phyloP scores from a whole-genome alignment of 805 yeast genomes.

The Pichia pseudocactophila region DNA sequence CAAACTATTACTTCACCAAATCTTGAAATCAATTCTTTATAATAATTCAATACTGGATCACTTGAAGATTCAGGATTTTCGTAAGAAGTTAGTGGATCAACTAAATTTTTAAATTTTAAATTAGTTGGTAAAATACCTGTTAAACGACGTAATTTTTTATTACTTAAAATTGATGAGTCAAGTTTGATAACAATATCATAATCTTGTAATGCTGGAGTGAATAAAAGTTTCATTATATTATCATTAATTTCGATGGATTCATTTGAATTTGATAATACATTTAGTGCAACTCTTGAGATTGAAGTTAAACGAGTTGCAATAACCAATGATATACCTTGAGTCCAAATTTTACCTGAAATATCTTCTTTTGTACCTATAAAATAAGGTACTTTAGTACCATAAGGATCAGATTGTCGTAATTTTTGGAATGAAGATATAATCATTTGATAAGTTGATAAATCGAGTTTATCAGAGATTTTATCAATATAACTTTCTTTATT shows the following conservation, averaged over 20 bases:
- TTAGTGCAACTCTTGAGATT: conserved; percentile 65
- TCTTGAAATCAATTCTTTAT: conserved; percentile 49
- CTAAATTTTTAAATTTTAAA: conserved; percentile 50
- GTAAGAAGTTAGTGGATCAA: conserved; percentile 30
- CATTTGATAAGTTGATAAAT: conserved; percentile 50
- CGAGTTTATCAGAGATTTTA: conserved; percentile 51
- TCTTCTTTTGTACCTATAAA: conserved; percentile 81
- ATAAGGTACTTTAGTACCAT: conserved; percentile 67
- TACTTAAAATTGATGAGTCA: conserved; percentile 22
- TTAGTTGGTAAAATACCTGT: conserved; percentile 50
- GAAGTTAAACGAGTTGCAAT: conserved; percentile 85
- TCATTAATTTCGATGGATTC: conserved; percentile 12
- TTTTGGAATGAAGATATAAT: conserved; percentile 58
- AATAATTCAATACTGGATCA: conserved; percentile 56
- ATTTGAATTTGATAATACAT: conserved; percentile 35
- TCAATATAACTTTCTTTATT: conserved; percentile 23
- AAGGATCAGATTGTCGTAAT: conserved; percentile 72
- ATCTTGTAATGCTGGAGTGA: conserved; percentile 76
- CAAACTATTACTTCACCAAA: conserved; percentile 64
- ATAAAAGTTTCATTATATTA: conserved; percentile 45
- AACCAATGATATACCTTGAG: conserved; percentile 43
- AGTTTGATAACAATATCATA: conserved; percentile 72
- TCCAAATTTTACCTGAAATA: conserved; percentile 79
- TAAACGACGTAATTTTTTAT: conserved; percentile 30
- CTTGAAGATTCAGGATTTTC: conserved; percentile 26